Evolutionary conservation across 371 early-diverging fungal genomes (phyloP).

Genomic region (Gilbertella persicaria): DNA sequence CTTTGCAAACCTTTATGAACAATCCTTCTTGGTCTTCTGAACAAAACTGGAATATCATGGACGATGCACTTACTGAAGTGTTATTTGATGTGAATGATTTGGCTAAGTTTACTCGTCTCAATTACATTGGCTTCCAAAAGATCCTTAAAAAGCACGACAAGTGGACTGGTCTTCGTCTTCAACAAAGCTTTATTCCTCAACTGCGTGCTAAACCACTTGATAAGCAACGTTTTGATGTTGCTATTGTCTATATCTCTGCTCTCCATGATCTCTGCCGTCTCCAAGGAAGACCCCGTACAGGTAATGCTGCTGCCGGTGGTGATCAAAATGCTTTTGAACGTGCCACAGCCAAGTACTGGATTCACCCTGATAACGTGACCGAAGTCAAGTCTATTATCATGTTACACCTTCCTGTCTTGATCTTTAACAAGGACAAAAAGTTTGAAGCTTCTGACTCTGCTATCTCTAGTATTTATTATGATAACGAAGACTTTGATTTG

Average conservation of each 20-base stretch:
- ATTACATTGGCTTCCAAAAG: slow-evolving; percentile 93
- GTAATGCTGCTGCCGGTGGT: slow-evolving; percentile 42
- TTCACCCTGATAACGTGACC: slow-evolving; percentile 95
- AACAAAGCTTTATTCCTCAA: slow-evolving; percentile 80
- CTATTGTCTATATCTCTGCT: slow-evolving; percentile 51
- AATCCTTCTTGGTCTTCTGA: slow-evolving; percentile 43
- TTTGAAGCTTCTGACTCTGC: slow-evolving; percentile 33
- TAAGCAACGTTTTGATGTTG: slow-evolving; percentile 58
- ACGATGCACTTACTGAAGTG: slow-evolving; percentile 49
- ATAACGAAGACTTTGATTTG: slow-evolving; percentile 31
- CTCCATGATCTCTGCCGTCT: slow-evolving; percentile 47
- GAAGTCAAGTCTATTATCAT: slow-evolving; percentile 92
- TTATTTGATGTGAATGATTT: slow-evolving; percentile 82
- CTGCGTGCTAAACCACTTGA: slow-evolving; percentile 63
- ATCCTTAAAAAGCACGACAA: slow-evolving; percentile 96
- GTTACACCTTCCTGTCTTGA: slow-evolving; percentile 91
- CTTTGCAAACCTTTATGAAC: slow-evolving; percentile 56
- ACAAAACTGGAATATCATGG: slow-evolving; percentile 46
- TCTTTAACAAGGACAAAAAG: slow-evolving; percentile 61
- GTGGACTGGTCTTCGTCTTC: slow-evolving; percentile 66
- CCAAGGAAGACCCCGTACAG: slow-evolving; percentile 44
- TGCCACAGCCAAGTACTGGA: slow-evolving; percentile 81
- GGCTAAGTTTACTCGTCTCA: slow-evolving; percentile 88
- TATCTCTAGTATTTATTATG: slow-evolving; percentile 36
- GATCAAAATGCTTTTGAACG: slow-evolving; percentile 40